phyloP scores from a whole-genome alignment of 73 alveolate genomes.

The Paraurostyla sp. region DNA sequence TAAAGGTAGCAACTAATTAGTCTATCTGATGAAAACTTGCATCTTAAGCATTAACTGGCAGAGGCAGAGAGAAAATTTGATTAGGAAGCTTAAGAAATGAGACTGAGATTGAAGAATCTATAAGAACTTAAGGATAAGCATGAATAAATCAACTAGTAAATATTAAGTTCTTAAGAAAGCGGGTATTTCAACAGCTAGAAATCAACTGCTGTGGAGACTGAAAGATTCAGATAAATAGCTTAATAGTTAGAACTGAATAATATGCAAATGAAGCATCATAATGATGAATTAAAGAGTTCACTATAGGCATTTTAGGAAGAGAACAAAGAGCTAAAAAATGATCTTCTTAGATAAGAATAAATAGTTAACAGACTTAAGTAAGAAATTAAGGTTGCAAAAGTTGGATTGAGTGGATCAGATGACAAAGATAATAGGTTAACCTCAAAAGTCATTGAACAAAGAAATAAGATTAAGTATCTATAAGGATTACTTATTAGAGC shows the following conservation, averaged over 20 bases:
- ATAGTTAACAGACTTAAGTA: background rate
- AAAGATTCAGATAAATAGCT: conserved; percentile 9
- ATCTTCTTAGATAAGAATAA: background rate
- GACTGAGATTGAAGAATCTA: background rate
- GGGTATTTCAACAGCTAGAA: conserved; percentile 20
- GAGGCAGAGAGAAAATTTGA: background rate
- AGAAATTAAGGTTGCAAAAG: background rate
- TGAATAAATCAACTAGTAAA: background rate
- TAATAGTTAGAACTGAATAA: background rate
- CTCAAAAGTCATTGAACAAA: background rate
- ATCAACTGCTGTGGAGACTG: conserved; percentile 46
- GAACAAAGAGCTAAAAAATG: background rate
- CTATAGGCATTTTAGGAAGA: background rate
- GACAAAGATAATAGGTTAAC: conserved; percentile 2
- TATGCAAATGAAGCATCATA: conserved; percentile 6
- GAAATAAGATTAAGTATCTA: conserved; percentile 36
- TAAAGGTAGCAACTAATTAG: conserved; percentile 35
- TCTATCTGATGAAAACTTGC: conserved; percentile 51
- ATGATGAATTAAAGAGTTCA: conserved; percentile 1
- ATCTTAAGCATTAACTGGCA: conserved; percentile 32
- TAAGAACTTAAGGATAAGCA: conserved; percentile 14
- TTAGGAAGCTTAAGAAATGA: background rate
- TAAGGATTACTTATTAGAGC: conserved; percentile 59
- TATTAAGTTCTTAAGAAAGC: background rate
- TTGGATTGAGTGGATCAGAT: background rate